phyloP scores from a whole-genome alignment of 257 asterid species.

The Cordia subcordata region DNA sequence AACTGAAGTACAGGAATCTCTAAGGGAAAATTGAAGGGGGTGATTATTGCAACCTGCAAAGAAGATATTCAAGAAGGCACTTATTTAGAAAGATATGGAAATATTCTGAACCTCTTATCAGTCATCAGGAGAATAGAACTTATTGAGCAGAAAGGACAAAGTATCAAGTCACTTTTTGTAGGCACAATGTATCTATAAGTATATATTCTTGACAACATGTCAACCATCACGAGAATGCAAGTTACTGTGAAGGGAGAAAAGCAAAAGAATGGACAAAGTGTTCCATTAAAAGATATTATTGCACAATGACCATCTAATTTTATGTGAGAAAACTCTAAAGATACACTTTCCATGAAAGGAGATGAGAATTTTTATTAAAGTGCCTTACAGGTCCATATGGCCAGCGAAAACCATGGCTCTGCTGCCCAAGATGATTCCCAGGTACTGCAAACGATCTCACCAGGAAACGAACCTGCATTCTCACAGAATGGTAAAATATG shows the following conservation, averaged over 20 bases:
- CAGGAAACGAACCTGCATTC: conserved; percentile 83
- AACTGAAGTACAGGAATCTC: conserved; percentile 97
- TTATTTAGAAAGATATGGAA: background rate
- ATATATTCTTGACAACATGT: too few relatives aligned
- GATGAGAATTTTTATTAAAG: background rate
- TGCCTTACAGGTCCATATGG: conserved; percentile 93
- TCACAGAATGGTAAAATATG: background rate
- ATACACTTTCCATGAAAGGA: background rate
- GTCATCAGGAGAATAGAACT: too few relatives aligned
- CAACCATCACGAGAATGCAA: too few relatives aligned
- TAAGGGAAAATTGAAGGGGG: conserved; percentile 94
- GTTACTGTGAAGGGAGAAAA: too few relatives aligned
- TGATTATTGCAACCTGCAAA: conserved; percentile 69
- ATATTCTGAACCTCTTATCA: too few relatives aligned
- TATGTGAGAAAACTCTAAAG: background rate
- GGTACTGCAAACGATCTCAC: conserved; percentile 94
- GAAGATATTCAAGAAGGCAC: background rate
- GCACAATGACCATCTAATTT: too few relatives aligned
- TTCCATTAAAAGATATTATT: too few relatives aligned
- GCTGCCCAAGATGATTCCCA: conserved; percentile 98
- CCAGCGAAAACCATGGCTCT: conserved; percentile 98
- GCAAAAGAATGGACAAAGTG: too few relatives aligned
- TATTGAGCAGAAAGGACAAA: background rate
- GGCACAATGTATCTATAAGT: background rate
- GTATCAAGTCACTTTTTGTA: background rate